These are phyloP conservation scores for Colletotrichum kahawae DNA, from an alignment of 2,329 filamentous ascomycete genomes.

Conservation along the genomic window DNA sequence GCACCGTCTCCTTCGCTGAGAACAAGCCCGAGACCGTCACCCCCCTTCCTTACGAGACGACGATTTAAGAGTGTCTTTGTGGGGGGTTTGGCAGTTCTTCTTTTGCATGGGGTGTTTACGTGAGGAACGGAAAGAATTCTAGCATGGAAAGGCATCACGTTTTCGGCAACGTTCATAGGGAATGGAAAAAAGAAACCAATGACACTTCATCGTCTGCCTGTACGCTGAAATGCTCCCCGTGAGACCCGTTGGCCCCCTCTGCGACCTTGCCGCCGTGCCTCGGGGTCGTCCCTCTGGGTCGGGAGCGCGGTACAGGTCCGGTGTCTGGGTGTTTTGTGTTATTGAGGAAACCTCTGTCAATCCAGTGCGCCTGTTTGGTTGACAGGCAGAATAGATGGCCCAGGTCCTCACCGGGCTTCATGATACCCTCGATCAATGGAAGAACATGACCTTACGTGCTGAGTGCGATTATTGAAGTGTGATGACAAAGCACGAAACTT, in stretches of 20 bases:
- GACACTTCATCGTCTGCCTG: constrained; percentile 17
- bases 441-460: background rate
- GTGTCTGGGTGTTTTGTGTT: constrained; percentile 14
- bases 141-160: constrained; percentile 26
- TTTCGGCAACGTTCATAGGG: constrained; percentile 25
- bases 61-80: constrained; percentile 71
- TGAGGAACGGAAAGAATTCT: constrained; percentile 25
- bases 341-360: background rate
- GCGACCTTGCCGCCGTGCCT: background rate
- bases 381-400: constrained; percentile 10
- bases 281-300: background rate
- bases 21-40: constrained; percentile 90
- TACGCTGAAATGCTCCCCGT: background rate
- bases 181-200: constrained; percentile 25
- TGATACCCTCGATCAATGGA: constrained; percentile 19
- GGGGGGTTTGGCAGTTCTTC: constrained; percentile 22
- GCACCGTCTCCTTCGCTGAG: constrained; percentile 80
- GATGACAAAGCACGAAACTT: background rate
- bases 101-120: constrained; percentile 27
- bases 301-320: background rate
- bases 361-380: background rate
- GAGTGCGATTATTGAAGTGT: background rate
- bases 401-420: constrained; percentile 11
- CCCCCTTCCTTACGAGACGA: constrained; percentile 96
- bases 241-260: background rate